Percentiles rank a stretch among this genome's conserved stretches.
These are phyloP conservation scores for Berberis thunbergii DNA, from an alignment of 164 flowering plant species.

Conservation along the genomic window DNA sequence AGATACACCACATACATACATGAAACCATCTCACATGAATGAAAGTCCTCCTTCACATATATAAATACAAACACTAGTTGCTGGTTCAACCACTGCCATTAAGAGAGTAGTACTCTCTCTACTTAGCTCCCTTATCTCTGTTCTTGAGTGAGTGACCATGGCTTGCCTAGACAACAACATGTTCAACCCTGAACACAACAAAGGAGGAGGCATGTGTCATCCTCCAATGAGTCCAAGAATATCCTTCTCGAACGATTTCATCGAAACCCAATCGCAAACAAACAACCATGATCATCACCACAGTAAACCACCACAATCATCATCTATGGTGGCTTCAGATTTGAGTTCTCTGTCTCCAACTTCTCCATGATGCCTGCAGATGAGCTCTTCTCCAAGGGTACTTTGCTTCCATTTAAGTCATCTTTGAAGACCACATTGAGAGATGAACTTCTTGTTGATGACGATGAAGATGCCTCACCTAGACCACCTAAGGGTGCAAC, in stretches of 20 bases:
- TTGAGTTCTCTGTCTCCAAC: conserved; percentile 53
- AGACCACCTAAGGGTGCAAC: conserved; percentile 30
- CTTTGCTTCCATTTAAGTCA: conserved; percentile 53
- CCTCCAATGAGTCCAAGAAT: conserved; percentile 62
- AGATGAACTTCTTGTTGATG: conserved; percentile 51
- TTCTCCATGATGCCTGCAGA: conserved; percentile 54
- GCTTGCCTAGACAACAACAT: conserved; percentile 46
- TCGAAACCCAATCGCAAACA: conserved; percentile 28
- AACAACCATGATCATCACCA: conserved; percentile 36
- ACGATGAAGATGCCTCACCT: conserved; percentile 20
- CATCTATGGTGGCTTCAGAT: conserved; percentile 40
- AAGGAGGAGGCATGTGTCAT: conserved; percentile 10
- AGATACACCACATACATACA: too few relatives aligned
- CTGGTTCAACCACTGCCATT: neutral
- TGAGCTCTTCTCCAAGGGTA: conserved; percentile 61
- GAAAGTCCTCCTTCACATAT: neutral
- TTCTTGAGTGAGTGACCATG: conserved; percentile 18
- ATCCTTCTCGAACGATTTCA: conserved; percentile 79
- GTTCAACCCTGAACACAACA: conserved; percentile 55
- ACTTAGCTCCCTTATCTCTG: neutral
- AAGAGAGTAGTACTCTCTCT: neutral
- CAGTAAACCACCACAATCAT: conserved; percentile 48
- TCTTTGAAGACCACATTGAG: conserved; percentile 36
- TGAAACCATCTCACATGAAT: too few relatives aligned
- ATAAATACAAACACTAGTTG: conserved; percentile 1